phyloP scores from a whole-genome alignment of 306 rosid species.

The Lotus japonicus region DNA sequence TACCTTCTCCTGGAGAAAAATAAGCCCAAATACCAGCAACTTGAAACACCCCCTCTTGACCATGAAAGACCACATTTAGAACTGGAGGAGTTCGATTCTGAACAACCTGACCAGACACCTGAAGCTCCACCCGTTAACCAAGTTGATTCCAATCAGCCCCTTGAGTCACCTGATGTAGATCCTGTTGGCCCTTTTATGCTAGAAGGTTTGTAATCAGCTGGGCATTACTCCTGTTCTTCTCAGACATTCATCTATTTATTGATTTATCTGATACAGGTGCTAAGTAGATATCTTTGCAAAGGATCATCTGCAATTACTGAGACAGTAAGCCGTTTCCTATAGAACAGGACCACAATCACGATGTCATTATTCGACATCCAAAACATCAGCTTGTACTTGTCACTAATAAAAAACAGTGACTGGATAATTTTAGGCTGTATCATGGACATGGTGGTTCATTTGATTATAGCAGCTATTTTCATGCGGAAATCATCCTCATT shows the following conservation, averaged over 20 bases:
- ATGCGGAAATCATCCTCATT: constrained; percentile 17
- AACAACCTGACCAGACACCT: constrained; percentile 34
- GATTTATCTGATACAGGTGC: constrained; percentile 76
- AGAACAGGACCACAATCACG: constrained; percentile 24
- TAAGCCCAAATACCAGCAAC: constrained; percentile 78
- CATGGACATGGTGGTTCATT: constrained; percentile 10
- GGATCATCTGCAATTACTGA: constrained; percentile 42
- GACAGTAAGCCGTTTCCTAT: constrained; percentile 29
- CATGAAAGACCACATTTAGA: constrained; percentile 26
- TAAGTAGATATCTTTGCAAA: constrained; percentile 55
- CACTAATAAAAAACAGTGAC: constrained; percentile 13
- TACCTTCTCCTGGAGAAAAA: constrained; percentile 86
- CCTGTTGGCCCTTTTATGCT: constrained; percentile 66
- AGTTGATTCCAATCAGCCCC: constrained; percentile 34
- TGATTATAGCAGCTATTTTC: background rate
- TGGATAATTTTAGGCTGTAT: constrained; percentile 8
- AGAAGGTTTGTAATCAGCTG: constrained; percentile 82
- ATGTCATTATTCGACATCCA: constrained; percentile 28
- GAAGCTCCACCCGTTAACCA: constrained; percentile 34
- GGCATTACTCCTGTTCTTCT: constrained; percentile 56
- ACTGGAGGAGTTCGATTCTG: constrained; percentile 31
- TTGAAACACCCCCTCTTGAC: constrained; percentile 39
- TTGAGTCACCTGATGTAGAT: constrained; percentile 45
- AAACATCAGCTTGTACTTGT: constrained; percentile 14
- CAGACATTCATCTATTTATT: constrained; percentile 56